phyloP scores from a whole-genome alignment of 495 filamentous ascomycete species.

The Rostrohypoxylon terebratum region DNA sequence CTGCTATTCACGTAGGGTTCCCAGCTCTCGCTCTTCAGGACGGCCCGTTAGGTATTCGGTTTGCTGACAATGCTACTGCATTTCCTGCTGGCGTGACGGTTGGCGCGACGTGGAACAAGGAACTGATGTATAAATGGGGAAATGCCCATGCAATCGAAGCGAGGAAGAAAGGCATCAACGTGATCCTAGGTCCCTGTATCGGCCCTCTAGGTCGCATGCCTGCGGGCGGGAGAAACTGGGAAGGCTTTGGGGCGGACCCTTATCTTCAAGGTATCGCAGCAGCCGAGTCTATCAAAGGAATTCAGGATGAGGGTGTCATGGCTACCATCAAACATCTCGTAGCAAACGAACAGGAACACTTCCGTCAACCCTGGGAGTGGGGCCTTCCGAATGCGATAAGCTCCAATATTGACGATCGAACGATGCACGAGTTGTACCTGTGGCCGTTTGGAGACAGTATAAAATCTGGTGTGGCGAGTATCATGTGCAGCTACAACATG shows the following conservation, averaged over 20 bases:
- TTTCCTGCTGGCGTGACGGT: slow-evolving; percentile 88
- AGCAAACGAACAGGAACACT: slow-evolving; percentile 91
- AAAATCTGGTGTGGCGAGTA: slow-evolving; percentile 83
- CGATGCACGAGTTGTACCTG: slow-evolving; percentile 84
- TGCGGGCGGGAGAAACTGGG: slow-evolving; percentile 91
- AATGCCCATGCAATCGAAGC: slow-evolving; percentile 77
- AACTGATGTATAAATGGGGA: slow-evolving; percentile 78
- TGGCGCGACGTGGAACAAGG: slow-evolving; percentile 87
- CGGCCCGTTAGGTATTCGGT: slow-evolving; percentile 84
- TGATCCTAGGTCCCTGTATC: slow-evolving; percentile 80
- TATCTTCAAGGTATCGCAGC: slow-evolving; percentile 69
- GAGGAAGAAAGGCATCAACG: slow-evolving; percentile 77
- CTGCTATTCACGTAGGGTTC: slow-evolving; percentile 77
- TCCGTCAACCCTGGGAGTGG: slow-evolving; percentile 79
- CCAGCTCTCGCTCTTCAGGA: slow-evolving; percentile 91
- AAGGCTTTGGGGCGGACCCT: slow-evolving; percentile 84
- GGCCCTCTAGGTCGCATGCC: slow-evolving; percentile 84
- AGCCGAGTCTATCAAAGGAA: slow-evolving; percentile 66
- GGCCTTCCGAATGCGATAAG: slow-evolving; percentile 78
- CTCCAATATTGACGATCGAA: slow-evolving; percentile 84
- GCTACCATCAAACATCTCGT: slow-evolving; percentile 87
- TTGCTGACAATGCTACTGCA: slow-evolving; percentile 78
- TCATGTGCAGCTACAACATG: slow-evolving; percentile 93
- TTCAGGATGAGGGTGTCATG: slow-evolving; percentile 83
- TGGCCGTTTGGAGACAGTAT: slow-evolving; percentile 93